Base-by-base conservation (phyloP, 345 rosid genomes). In the Acer negundo region DNA sequence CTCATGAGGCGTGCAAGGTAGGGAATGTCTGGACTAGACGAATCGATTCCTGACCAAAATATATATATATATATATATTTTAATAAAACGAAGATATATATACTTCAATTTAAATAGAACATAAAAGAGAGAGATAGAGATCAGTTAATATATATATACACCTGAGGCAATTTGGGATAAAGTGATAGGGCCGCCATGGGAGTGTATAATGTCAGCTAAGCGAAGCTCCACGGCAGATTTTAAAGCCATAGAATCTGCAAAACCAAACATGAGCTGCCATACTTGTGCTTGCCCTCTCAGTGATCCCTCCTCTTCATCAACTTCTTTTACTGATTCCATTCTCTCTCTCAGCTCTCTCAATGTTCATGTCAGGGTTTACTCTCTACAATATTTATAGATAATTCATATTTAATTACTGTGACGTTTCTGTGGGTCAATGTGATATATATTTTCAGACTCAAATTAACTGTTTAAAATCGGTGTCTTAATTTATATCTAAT, bases 1-100 rank as follows among this genome's bases (percentile, higher is more conserved):
- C 89, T 72, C 89, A 86, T 80, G 75, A 82, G 51, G 9, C 88
- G 85, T 16, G 47, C 74, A 10, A 77, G 75, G 62, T 46, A 24
- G 19, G 77, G 11, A 11, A 74, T 62, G 1, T 56, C 47, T 20
- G 35, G 51, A 56, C 35, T 24, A 49, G 73, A 24, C 0, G 61
- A 69, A 15, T 70, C 74, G 5, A 70, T 17, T 31, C 62, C 74
- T 51, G 44, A 13, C 38, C 8, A 16, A 51, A 26, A 28, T 1
- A 28, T 1, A 28, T 1, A 1, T 1, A 28, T 1, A 28, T 1
- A 24, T 1, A 24, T 0, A 24, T 24, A 0, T 24, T 24, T 28
- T 31, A 31, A 31, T 31, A 31, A 31, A 31, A 31, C 6, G 35
- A 31, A 31, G 35, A 31, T 31, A 31, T 31, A 31, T 31, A 31